Percentiles rank a stretch among this genome's conserved stretches.
Conservation (phyloP, 495 filamentous ascomycete species). For the Tuber brumale region DNA sequence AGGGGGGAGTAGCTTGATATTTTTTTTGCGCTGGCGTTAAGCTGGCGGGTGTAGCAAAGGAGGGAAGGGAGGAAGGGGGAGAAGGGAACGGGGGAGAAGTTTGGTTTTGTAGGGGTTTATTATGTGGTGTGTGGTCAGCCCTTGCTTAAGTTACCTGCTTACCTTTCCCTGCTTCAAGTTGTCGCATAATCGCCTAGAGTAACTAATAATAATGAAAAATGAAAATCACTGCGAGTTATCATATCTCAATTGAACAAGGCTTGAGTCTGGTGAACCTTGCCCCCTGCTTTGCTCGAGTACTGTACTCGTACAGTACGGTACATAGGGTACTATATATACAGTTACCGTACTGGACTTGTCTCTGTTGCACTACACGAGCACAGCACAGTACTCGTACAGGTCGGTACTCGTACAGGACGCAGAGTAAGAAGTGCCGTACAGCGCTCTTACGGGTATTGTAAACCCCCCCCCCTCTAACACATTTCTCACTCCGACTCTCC, state of each 20-base stretch:
- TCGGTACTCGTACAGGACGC: too few species aligned
- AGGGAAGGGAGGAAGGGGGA: not conserved
- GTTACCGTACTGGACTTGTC: too few species aligned
- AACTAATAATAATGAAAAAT: not conserved
- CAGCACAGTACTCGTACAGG: too few species aligned
- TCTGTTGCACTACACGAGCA: too few species aligned
- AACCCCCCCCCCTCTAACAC: not conserved
- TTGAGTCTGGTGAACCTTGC: not conserved
- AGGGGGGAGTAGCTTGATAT: not conserved
- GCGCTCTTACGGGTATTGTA: too few species aligned
- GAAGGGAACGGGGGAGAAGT: not conserved
- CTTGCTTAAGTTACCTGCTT: not conserved
- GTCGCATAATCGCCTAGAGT: not conserved
- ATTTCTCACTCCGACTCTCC: not conserved
- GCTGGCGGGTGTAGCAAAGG: not conserved
- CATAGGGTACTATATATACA: too few species aligned
- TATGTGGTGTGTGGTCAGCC: not conserved
- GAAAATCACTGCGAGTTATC: not conserved
- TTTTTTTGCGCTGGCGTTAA: not conserved
- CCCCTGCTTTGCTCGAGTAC: not conserved
- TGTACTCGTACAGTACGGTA: too few species aligned
- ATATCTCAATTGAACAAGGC: not conserved
- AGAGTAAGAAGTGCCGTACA: too few species aligned
- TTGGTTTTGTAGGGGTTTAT: conserved; percentile 4
- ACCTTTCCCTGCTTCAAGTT: not conserved